These are phyloP conservation scores for Eucalyptus sp. DNA, from an alignment of 345 rosid genomes.

Conservation along the genomic window DNA sequence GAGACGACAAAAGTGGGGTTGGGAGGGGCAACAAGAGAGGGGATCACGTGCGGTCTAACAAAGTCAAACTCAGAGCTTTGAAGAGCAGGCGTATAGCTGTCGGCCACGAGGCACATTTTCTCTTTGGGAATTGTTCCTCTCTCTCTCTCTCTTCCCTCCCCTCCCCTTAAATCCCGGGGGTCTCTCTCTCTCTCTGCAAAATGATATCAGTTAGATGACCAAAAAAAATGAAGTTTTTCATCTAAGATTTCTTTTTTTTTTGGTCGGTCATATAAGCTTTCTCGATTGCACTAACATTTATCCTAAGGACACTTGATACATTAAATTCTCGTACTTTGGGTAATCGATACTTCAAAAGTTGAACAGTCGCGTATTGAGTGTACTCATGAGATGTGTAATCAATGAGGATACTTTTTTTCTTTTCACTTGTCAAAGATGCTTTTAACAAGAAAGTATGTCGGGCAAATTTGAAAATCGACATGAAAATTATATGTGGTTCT, in stretches of 20 bases:
- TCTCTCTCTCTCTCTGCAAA: background rate
- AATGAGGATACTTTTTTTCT: background rate
- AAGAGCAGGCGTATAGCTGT: slow-evolving; percentile 21
- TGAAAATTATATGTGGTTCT: background rate
- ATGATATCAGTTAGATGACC: background rate
- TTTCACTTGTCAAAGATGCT: background rate
- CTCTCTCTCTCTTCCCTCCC: background rate
- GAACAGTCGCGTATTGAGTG: background rate
- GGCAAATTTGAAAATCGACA: background rate
- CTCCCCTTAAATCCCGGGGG: slow-evolving; percentile 35
- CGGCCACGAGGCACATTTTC: slow-evolving; percentile 37
- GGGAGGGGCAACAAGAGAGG: background rate
- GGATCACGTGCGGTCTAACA: slow-evolving; percentile 22
- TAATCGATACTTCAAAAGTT: background rate
- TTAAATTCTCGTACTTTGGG: background rate
- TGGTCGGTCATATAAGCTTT: background rate
- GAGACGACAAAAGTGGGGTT: background rate
- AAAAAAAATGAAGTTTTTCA: background rate
- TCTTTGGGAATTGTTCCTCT: slow-evolving; percentile 28
- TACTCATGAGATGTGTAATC: background rate
- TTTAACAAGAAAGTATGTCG: background rate
- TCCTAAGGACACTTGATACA: background rate
- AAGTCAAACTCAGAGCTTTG: slow-evolving; percentile 1
- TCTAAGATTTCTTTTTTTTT: background rate
- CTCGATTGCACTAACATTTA: background rate